A percentile compares a stretch with the other conserved stretches of the same genome.
Evolutionary conservation across 257 asterid species (phyloP).

Genomic region (Nicotiana obtusifolia): DNA sequence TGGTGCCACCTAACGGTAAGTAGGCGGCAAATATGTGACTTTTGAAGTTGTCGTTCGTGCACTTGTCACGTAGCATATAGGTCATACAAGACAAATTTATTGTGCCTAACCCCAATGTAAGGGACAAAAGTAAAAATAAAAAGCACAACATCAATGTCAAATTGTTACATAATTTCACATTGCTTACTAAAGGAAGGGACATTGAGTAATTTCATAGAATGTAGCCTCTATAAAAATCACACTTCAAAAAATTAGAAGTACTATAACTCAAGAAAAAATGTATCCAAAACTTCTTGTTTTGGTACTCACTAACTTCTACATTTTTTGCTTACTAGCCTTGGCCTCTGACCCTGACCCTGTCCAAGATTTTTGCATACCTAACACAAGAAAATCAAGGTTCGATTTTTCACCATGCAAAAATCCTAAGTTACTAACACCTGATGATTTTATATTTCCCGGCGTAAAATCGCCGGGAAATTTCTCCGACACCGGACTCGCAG

Average conservation of each 20-base stretch:
- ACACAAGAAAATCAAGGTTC: conserved; percentile 7
- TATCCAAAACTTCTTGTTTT: conserved; percentile 8
- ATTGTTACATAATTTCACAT: not conserved
- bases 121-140: not conserved
- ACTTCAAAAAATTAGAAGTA: not conserved
- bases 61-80: no score
- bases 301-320: conserved; percentile 3
- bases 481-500: conserved; percentile 33
- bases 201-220: not conserved
- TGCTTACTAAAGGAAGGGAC: not conserved
- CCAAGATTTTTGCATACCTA: conserved; percentile 51
- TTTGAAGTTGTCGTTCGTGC: no score
- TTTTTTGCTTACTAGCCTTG: conserved; percentile 5
- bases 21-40: no score
- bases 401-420: conserved; percentile 32
- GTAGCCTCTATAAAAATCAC: conserved; percentile 19
- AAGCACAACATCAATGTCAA: not conserved
- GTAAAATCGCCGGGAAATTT: conserved; percentile 39
- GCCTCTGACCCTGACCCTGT: conserved; percentile 54
- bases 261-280: conserved; percentile 16
- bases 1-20: no score
- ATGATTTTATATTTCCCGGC: conserved; percentile 47
- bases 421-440: conserved; percentile 26
- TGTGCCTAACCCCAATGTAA: not conserved
- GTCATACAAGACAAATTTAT: no score